phyloP scores from a whole-genome alignment of 805 yeast species.

The Naumovozyma baii region DNA sequence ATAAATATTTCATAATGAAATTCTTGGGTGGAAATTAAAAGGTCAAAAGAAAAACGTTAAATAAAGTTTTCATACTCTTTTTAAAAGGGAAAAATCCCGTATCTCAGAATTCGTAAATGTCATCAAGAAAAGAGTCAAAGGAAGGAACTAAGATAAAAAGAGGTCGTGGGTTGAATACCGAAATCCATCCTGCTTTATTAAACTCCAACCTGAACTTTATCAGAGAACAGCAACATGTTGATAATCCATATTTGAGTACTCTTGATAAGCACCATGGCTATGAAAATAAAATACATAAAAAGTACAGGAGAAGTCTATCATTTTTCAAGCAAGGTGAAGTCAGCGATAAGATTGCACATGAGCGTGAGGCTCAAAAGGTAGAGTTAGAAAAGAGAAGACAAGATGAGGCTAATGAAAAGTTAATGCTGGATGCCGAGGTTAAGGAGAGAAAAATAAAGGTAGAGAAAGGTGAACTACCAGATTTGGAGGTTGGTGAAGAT shows the following conservation, averaged over 20 bases:
- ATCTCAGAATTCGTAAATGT: no score
- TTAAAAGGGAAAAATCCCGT: no score
- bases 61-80: no score
- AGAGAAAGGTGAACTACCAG: conserved; percentile 40
- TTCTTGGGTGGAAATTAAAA: neutral
- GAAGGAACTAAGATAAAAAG: neutral
- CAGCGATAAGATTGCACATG: conserved; percentile 8
- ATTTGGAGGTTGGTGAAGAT: conserved; percentile 47
- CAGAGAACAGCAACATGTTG: conserved; percentile 13
- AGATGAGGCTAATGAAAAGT: conserved; percentile 27
- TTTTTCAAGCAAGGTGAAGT: conserved; percentile 53
- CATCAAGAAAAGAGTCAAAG: no score
- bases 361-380: conserved; percentile 6
- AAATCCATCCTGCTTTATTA: conserved; percentile 23
- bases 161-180: conserved; percentile 20
- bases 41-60: neutral
- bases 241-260: conserved; percentile 25
- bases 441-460: conserved; percentile 15
- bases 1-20: no score
- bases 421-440: conserved; percentile 12
- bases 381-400: conserved; percentile 8
- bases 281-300: conserved; percentile 6
- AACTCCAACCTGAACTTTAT: conserved; percentile 25
- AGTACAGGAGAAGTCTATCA: conserved; percentile 12
- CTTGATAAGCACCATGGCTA: neutral